A percentile compares a stretch with the other conserved stretches of the same genome.
Evolutionary conservation across 345 rosid species (phyloP).

Genomic region (Capsella bursapastoris): DNA sequence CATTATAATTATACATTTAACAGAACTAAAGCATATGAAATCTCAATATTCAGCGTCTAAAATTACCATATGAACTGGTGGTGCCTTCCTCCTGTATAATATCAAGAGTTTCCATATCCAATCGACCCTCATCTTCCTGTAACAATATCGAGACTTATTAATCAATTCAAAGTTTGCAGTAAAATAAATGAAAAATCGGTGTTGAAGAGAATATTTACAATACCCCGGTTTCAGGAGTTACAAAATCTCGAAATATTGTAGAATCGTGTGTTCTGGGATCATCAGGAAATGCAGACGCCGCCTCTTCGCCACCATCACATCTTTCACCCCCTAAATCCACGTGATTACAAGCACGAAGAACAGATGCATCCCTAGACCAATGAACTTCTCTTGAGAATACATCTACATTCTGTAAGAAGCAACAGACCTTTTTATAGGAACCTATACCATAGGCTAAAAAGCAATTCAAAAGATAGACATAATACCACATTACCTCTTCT

Average conservation of each 20-base stretch:
- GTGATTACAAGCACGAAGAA: conserved; percentile 33
- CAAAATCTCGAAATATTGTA: conserved; percentile 22
- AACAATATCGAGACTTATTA: conserved; percentile 12
- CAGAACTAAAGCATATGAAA: conserved; percentile 1
- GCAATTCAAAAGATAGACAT: background rate
- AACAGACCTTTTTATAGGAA: background rate
- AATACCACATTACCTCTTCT: conserved; percentile 24
- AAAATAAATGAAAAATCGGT: conserved; percentile 12
- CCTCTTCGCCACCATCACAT: conserved; percentile 30
- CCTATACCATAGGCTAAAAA: background rate
- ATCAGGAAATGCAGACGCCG: conserved; percentile 1
- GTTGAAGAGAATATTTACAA: background rate
- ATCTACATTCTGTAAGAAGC: conserved; percentile 35
- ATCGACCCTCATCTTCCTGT: conserved; percentile 46
- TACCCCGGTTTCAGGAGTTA: conserved; percentile 27
- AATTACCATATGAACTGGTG: conserved; percentile 37
- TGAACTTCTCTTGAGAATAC: conserved; percentile 5
- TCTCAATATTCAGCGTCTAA: conserved; percentile 4
- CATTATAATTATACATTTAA: background rate
- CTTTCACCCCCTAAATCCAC: background rate
- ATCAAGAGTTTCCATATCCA: conserved; percentile 50
- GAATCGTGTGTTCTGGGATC: conserved; percentile 33
- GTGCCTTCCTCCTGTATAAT: conserved; percentile 46
- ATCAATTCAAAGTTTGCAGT: conserved; percentile 9
- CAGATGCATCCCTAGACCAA: conserved; percentile 1